Percentiles rank a stretch among this genome's conserved stretches.
Evolutionary conservation across 345 rosid genomes (phyloP).

Genomic region (Euphorbia tirucalli): DNA sequence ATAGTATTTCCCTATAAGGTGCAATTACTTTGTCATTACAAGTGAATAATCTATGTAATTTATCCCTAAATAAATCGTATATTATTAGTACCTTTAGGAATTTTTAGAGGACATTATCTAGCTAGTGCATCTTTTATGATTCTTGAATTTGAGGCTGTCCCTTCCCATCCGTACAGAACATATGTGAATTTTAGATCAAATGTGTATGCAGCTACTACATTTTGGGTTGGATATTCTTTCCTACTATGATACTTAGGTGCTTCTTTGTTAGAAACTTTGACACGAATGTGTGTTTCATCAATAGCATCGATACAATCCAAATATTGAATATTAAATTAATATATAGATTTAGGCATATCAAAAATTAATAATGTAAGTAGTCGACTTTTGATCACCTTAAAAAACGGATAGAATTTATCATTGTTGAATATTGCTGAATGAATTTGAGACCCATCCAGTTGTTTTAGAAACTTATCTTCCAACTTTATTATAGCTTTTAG

Average conservation of each 20-base stretch:
- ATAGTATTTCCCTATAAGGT: conserved; percentile 1
- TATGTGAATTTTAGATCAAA: conserved; percentile 16
- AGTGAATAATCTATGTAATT: not conserved
- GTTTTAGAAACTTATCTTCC: not conserved
- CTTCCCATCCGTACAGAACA: conserved; percentile 2
- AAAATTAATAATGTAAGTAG: too few relatives aligned
- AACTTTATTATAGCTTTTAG: not conserved
- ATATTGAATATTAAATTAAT: too few relatives aligned
- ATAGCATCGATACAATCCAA: too few relatives aligned
- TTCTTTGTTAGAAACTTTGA: too few relatives aligned
- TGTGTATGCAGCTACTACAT: not conserved
- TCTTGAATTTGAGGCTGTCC: not conserved
- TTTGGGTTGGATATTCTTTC: not conserved
- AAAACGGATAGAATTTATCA: not conserved
- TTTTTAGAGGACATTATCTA: not conserved
- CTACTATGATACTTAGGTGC: too few relatives aligned
- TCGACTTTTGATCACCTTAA: too few relatives aligned
- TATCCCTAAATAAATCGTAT: not conserved
- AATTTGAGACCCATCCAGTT: not conserved
- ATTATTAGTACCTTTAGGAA: not conserved
- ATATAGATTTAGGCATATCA: too few relatives aligned
- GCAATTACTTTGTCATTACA: not conserved
- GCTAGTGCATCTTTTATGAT: not conserved
- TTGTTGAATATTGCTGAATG: not conserved
- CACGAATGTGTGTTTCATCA: too few relatives aligned